phyloP scores from a whole-genome alignment of 2,329 filamentous ascomycete species.

The Sclerotinia minor region DNA sequence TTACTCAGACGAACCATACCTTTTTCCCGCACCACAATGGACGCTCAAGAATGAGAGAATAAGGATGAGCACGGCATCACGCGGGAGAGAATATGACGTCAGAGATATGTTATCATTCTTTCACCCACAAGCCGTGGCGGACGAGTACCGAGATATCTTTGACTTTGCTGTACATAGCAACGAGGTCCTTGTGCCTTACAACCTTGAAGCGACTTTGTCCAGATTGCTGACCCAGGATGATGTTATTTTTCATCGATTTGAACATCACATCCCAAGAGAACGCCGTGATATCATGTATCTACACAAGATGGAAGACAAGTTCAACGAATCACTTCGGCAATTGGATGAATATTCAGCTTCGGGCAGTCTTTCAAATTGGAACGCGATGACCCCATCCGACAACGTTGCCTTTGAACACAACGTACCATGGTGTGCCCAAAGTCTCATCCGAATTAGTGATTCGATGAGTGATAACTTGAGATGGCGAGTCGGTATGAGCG shows the following conservation, averaged over 20 bases:
- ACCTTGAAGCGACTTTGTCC: conserved; percentile 37
- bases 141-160: conserved; percentile 38
- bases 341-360: conserved; percentile 35
- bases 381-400: conserved; percentile 11
- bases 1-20: conserved; percentile 32
- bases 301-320: conserved; percentile 34
- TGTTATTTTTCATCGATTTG: conserved; percentile 34
- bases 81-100: conserved; percentile 30
- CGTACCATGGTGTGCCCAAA: conserved; percentile 36
- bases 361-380: conserved; percentile 31
- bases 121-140: conserved; percentile 28
- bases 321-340: conserved; percentile 28
- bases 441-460: conserved; percentile 35
- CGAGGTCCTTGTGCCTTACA: conserved; percentile 29
- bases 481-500: conserved; percentile 31
- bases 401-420: conserved; percentile 29
- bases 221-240: conserved; percentile 36
- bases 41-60: conserved; percentile 32
- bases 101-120: conserved; percentile 40
- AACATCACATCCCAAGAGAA: conserved; percentile 32
- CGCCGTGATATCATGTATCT: conserved; percentile 35
- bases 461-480: conserved; percentile 32
- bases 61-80: conserved; percentile 1
- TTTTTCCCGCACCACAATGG: conserved; percentile 33
- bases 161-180: conserved; percentile 30